Base-by-base conservation (phyloP, 2,329 filamentous ascomycete species). In the Colletotrichum destructivum region DNA sequence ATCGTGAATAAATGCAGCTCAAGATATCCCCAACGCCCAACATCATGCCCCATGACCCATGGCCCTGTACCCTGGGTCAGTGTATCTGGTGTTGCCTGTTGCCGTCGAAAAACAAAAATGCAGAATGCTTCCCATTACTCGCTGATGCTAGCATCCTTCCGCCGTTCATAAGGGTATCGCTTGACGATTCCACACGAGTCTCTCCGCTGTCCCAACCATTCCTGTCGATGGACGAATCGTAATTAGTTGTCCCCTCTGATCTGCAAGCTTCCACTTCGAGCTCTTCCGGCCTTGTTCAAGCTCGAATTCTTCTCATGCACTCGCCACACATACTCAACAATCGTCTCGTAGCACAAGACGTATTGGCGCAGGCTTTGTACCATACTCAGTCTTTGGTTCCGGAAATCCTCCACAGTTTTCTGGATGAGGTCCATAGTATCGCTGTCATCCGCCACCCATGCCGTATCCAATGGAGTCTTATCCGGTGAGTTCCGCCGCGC, bases 281-380 rank as follows among this genome's bases (percentile, higher is more conserved):
- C 74, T 52, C 75, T 67, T 21, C 71, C 73, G 11, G 62, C 71
- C 62, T 57, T 72, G 71, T 44, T 76, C 62, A 59, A 72, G 12
- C 67, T 54, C 5, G 70, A 72, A 2, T 68, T 72, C 13, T 73
- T 74, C 54, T 86, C 86, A 65, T 89, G 84, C 49, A 85, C 76
- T 74, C 88, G 82, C 76, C 82, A 84, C 38, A 96, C 82, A 95
- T 96, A 99, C 82, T 98, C 96, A 66, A 97, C 84, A 8, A 98
- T 88, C 51, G 94, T 97, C 84, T 99, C 96, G 81, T 99, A 99
- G 81, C 96, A 99, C 44, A 99, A 89, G 61, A 98, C 96, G 83
- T 93, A 98, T 81, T 99, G 96, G 72, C 94, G 88, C 69, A 98
- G 84, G 77, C 93, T 98, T 82, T 98, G 96, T 54, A 99, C 96